A percentile compares a stretch with the other conserved stretches of the same genome.
Conservation (phyloP, 2,329 filamentous ascomycete species). For the Fusarium domesticum region DNA sequence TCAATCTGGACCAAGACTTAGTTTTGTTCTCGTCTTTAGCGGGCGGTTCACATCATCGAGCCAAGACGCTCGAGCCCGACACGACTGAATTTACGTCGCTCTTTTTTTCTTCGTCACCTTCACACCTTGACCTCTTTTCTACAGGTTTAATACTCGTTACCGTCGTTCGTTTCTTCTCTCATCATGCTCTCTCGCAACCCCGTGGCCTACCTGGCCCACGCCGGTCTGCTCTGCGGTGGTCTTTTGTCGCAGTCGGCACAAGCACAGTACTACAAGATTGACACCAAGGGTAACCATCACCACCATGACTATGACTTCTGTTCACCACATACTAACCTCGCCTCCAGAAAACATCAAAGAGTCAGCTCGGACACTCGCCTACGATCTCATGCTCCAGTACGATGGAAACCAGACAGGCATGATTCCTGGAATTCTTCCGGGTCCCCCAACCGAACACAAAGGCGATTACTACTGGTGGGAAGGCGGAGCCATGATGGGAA, state of each 20-base stretch:
- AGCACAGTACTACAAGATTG: slow-evolving; percentile 33
- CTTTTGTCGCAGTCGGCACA: slow-evolving; percentile 16
- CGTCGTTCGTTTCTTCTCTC: neutral
- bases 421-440: slow-evolving; percentile 56
- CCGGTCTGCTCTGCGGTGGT: slow-evolving; percentile 13
- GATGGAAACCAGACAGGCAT: slow-evolving; percentile 49
- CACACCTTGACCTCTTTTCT: neutral
- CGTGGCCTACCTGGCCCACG: slow-evolving; percentile 9
- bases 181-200: slow-evolving; percentile 1
- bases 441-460: slow-evolving; percentile 44
- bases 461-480: slow-evolving; percentile 75
- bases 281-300: slow-evolving; percentile 28
- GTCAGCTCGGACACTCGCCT: slow-evolving; percentile 46
- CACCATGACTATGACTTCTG: neutral
- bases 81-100: neutral
- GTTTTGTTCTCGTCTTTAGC: neutral
- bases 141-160: neutral
- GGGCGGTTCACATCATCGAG: neutral
- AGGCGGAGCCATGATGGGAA: slow-evolving; percentile 65
- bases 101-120: neutral
- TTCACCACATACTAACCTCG: neutral
- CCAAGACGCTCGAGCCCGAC: neutral
- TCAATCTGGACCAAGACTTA: neutral
- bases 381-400: slow-evolving; percentile 51
- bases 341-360: slow-evolving; percentile 44